Base-by-base conservation (phyloP, 2,329 filamentous ascomycete genomes). In the Pseudogymnoascus sp. region DNA sequence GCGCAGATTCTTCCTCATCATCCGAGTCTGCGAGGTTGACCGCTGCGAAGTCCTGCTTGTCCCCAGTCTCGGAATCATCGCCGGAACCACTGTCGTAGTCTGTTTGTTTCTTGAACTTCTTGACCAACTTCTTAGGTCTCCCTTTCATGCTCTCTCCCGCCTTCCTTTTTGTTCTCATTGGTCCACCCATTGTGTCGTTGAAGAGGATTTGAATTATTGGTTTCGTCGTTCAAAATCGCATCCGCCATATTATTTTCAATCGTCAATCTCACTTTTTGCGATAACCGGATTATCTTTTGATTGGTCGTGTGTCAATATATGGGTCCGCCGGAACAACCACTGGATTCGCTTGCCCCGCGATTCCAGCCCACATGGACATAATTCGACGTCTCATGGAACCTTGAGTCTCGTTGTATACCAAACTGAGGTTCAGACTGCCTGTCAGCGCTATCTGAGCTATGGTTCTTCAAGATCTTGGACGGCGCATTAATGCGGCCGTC, bases 401-500 rank as follows among this genome's bases (percentile, higher is more conserved):
- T 54, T 10, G 23, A 28, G 45, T 14, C 45, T 54, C 45, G 4
- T 31, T 7, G 16, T 31, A 54, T 54, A 54, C 6, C 11, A 54
- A 54, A 54, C 23, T 51, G 14, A 54, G 45, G 45, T 31, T 54
- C 45, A 14, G 45, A 54, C 45, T 31, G 45, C 45, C 13, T 54
- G 23, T 54, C 45, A 54, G 45, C 45, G 23, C 45, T 54, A 54
- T 54, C 45, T 54, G 23, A 65, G 75, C 73, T 75, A 99, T 99
- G 95, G 95, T 99, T 84, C 90, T 99, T 75, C 93, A 96, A 87
- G 95, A 99, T 85, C 86, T 99, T 66, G 95, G 95, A 72, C 92
- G 93, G 83, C 95, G 95, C 80, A 98, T 99, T 78, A 98, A 97
- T 80, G 86, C 92, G 82, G 95, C 95, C 73, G 90, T 99, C 80